These are phyloP conservation scores for Tetrapisispora phaffii DNA, from an alignment of 805 yeast species.

Conservation along the genomic window DNA sequence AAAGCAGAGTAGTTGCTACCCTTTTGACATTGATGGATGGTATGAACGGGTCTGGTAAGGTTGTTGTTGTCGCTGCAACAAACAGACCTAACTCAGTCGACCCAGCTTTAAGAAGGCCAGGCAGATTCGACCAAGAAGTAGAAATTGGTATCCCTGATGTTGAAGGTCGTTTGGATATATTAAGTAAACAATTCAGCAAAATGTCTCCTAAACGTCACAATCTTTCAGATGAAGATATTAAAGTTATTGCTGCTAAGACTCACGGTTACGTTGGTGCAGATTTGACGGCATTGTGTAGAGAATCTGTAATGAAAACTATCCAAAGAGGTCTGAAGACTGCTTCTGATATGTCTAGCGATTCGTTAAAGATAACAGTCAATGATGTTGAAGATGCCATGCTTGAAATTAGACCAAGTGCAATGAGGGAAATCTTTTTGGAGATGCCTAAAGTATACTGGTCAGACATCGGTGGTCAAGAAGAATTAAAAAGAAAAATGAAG, in stretches of 20 bases:
- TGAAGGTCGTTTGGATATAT: slow-evolving; percentile 65
- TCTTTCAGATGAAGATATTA: slow-evolving; percentile 46
- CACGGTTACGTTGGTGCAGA: slow-evolving; percentile 99
- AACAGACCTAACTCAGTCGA: slow-evolving; percentile 62
- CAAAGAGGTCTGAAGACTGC: slow-evolving; percentile 41
- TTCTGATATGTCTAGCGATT: slow-evolving; percentile 17
- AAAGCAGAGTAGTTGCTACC: slow-evolving; percentile 83
- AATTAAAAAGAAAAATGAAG: slow-evolving; percentile 64
- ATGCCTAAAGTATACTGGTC: slow-evolving; percentile 90
- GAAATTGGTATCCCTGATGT: slow-evolving; percentile 90
- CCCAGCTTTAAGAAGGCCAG: slow-evolving; percentile 72
- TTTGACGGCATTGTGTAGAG: slow-evolving; percentile 75
- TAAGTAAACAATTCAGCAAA: slow-evolving; percentile 47
- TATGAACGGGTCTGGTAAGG: slow-evolving; percentile 51
- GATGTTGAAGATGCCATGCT: slow-evolving; percentile 67
- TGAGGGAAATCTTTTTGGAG: slow-evolving; percentile 90
- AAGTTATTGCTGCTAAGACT: slow-evolving; percentile 59
- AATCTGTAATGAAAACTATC: slow-evolving; percentile 77
- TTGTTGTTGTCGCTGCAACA: slow-evolving; percentile 66
- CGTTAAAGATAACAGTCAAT: slow-evolving; percentile 38
- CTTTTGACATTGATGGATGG: slow-evolving; percentile 75
- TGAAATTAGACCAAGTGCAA: slow-evolving; percentile 89
- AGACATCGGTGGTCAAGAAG: slow-evolving; percentile 93
- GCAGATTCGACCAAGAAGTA: slow-evolving; percentile 80
- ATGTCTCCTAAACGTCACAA: slow-evolving; percentile 38